Evolutionary conservation across 1,139 yeast genomes (phyloP), one percentile per base, ranked within the genome.

Genomic region (Hyphopichia khmerensis): DNA sequence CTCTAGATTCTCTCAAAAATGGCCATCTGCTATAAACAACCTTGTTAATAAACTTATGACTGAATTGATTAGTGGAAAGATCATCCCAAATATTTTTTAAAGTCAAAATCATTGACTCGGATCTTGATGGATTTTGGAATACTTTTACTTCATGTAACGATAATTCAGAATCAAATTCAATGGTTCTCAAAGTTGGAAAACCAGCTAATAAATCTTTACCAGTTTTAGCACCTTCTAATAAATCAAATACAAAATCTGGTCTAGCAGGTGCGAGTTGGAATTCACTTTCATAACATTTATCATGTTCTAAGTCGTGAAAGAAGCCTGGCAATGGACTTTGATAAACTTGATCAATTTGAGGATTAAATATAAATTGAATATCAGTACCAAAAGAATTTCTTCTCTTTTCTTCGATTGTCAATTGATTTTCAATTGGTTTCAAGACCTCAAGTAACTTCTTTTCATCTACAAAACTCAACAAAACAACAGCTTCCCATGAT

Each of bases 401-500:
- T 40, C 60, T 59, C 40, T 72, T 70, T 59, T 95, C 99, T 36
- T 80, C 91, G 0, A 85, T 77, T 1, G 83, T 67, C 43, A 95
- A 69, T 46, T 74, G 75, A 0, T 67, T 57, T 45, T 87, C 87
- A 35, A 72, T 63, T 1, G 95, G 86, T 39, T 68, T 73, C 75
- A 95, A 79, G 1, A 93, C 91, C 2, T 74, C 80, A 40, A 87
- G 68, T 46, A 93, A 74, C 48, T 93, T 76, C 30, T 78, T 67
- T 56, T 87, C 91, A 52, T 95, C 98, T 41, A 93, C 97, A 72
- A 95, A 95, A 11, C 95, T 86, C 48, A 93, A 78, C 58, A 89
- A 79, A n/a, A 93, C 96, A 43, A 93, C 97, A 8, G 98, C 98
- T 67, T 93, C 99, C 99, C 99, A 93, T 40, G 88, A 84, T 7